Percentiles rank a stretch among this genome's conserved stretches.
These are phyloP conservation scores for Claviceps citrina DNA, from an alignment of 2,329 filamentous ascomycete species.

Conservation along the genomic window DNA sequence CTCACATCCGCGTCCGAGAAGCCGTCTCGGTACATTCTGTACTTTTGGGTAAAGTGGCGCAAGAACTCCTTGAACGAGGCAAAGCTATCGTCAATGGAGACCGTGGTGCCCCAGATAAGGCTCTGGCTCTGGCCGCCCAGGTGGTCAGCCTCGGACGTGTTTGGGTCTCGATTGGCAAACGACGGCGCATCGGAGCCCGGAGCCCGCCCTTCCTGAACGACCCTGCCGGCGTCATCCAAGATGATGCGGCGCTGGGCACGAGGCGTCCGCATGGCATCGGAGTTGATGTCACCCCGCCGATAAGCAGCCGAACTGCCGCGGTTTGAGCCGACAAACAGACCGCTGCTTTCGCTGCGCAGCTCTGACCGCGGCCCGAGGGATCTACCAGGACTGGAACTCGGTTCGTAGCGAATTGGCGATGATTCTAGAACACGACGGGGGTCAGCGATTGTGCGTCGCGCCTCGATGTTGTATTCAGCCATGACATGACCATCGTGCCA, in stretches of 20 bases:
- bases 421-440: constrained; percentile 45
- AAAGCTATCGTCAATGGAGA: constrained; percentile 82
- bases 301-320: constrained; percentile 34
- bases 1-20: constrained; percentile 60
- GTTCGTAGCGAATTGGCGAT: constrained; percentile 79
- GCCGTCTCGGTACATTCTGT: constrained; percentile 84
- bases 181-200: constrained; percentile 44
- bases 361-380: constrained; percentile 49
- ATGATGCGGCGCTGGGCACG: constrained; percentile 39
- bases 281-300: constrained; percentile 75
- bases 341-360: constrained; percentile 69
- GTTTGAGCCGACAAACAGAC: constrained; percentile 61
- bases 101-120: constrained; percentile 93
- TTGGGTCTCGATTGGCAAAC: constrained; percentile 53
- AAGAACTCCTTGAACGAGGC: constrained; percentile 83
- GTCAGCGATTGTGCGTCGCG: constrained; percentile 6
- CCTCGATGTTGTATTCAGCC: background rate
- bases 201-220: constrained; percentile 36
- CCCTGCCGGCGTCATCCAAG: constrained; percentile 42
- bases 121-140: constrained; percentile 69
- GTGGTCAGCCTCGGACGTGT: constrained; percentile 80
- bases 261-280: constrained; percentile 50
- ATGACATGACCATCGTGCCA: background rate
- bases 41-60: constrained; percentile 81
- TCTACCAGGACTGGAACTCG: constrained; percentile 74